Evolutionary conservation across 73 alveolate genomes (phyloP), one percentile per base, ranked within the genome.

Genomic region (Paramecium tetraurelia): DNA sequence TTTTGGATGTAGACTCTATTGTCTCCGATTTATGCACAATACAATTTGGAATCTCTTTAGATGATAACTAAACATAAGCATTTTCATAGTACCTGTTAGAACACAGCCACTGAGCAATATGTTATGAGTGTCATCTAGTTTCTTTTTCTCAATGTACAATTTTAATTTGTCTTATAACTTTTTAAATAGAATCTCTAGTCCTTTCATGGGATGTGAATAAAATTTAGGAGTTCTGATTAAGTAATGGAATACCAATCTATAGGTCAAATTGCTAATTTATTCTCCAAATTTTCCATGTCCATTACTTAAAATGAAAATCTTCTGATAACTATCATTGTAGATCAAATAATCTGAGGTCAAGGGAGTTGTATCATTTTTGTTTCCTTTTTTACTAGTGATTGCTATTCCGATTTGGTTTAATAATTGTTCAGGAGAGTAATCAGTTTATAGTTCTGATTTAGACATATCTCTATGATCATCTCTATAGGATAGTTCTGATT

Each of bases 241-340:
- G 8, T 80, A 44, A 80, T 80, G 90, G 43, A 80, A 80, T 4
- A 80, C 72, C 48, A 80, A 9, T 41, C 76, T 40, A 48, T 80
- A 80, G 10, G 90, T 44, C 22, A 80, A 21, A 48, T 80, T 44
- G 22, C 90, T 80, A 31, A 80, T 46, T 18, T 18, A 80, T 48
- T 44, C 48, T 43, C 90, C 90, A 24, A 80, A 80, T 18, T 80
- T 76, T 1, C 90, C 90, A 80, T 80, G 90, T 1, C 90, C 90
- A 80, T 80, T 48, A 20, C 50, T 41, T 80, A 80, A 43, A 11
- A 80, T 46, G 5, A 80, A 10, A 11, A 80, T 72, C 16, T 80
- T 80, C 12, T 33, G 10, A 21, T 20, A 80, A 10, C 7, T 29
- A 21, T 80, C 90, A 80, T 63, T 80, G 53, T 80, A 80, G 14